phyloP scores from a whole-genome alignment of 108 stramenopile genomes.

The Bacterosira constricta region DNA sequence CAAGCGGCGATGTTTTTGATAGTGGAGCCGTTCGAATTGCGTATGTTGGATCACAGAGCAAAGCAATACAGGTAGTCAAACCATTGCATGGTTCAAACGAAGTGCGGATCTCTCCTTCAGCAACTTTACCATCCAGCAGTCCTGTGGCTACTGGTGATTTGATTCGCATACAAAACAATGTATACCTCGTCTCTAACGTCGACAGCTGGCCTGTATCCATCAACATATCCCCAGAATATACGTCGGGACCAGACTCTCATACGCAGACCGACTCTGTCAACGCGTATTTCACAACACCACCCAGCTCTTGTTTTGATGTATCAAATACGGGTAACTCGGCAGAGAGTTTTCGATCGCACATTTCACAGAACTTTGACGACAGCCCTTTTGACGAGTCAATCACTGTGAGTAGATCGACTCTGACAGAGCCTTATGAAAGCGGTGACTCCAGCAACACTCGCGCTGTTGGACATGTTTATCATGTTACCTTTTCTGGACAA shows the following conservation, averaged over 20 bases:
- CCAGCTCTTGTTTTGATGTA: conserved; percentile 52
- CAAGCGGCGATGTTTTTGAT: conserved; percentile 34
- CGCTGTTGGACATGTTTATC: conserved; percentile 40
- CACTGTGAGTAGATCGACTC: conserved; percentile 39
- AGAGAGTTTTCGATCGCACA: conserved; percentile 43
- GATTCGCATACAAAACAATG: conserved; percentile 40
- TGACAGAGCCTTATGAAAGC: conserved; percentile 29
- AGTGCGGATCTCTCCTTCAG: conserved; percentile 35
- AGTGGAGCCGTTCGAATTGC: conserved; percentile 40
- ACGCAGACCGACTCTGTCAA: not conserved
- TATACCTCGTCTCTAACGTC: conserved; percentile 41
- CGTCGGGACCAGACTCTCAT: not conserved
- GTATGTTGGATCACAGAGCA: conserved; percentile 56
- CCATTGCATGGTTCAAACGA: conserved; percentile 34
- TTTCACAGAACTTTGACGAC: conserved; percentile 52
- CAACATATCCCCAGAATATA: conserved; percentile 27
- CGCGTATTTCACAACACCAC: conserved; percentile 57
- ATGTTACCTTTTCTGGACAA: conserved; percentile 58
- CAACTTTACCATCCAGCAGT: conserved; percentile 23
- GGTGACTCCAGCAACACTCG: conserved; percentile 15
- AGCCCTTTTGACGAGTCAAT: conserved; percentile 60
- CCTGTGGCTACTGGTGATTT: conserved; percentile 43
- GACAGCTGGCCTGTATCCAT: conserved; percentile 34
- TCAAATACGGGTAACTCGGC: conserved; percentile 46
- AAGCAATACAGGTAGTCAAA: conserved; percentile 33